Evolutionary conservation across 1,284 basidiomycete species (phyloP), one percentile per base, ranked within the genome.

Genomic region (Apiotrichum siamense): DNA sequence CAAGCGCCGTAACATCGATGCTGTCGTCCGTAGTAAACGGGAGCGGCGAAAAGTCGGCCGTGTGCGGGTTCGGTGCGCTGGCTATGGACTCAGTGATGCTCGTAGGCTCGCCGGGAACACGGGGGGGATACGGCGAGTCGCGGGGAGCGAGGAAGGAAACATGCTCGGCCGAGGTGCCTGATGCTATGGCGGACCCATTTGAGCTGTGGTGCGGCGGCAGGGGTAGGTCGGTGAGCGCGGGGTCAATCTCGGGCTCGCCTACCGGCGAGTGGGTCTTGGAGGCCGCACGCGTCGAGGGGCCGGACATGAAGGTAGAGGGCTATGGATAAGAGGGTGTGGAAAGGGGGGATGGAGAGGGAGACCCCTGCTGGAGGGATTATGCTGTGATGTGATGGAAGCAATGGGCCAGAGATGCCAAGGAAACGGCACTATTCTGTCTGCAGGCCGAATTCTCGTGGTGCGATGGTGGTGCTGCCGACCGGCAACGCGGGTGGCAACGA

Each of bases 1-100:
- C 56, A 20, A 66, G 54, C 9, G 62, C 62, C 11, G 60, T 51
- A 2, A 64, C 49, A 36, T 70, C 67, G 29, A 67, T 55, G 11
- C 57, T 60, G 21, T 61, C 62, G 36, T 65, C 61, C 26, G 58
- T 55, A n/a, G 52, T 55, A 23, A 66, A 50, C 23, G 65, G 65
- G 15, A 62, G 47, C 3, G 62, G 61, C 3, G 58, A 60, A 50
- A 72, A 72, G 49, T 72, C 70, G 33, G 66, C 59, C 11, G 58
- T 61, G 45, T 66, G 55, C 7, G 70, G 70, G 48, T 66, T 64
- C 11, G 70, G 70, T 10, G 70, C 70, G 7, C 54, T 56, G 6
- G 65, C 66, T 21, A 72, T 72, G 2, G 61, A 63, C 47, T 69
- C 66, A 18, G 62, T 63, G 40, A 71, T 69, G 33, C 55, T 49